Percentiles rank a stretch among this genome's conserved stretches.
These are phyloP conservation scores for Kwoniella dendrophila DNA, from an alignment of 768 basidiomycete genomes.

Conservation along the genomic window DNA sequence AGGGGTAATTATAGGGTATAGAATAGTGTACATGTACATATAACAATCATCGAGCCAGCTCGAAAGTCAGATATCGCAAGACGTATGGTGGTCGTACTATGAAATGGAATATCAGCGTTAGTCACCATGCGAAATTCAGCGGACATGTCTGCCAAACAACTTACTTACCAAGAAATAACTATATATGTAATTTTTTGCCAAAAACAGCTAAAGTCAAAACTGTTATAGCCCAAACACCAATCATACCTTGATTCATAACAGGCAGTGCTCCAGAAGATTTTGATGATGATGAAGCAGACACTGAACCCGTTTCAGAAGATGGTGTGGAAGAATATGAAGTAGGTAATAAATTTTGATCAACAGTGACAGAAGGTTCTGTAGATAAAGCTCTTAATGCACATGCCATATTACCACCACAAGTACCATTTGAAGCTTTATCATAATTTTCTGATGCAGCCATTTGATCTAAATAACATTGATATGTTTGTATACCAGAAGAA, in stretches of 20 bases:
- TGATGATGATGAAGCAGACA: background rate
- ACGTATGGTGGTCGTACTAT: no score
- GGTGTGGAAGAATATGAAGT: background rate
- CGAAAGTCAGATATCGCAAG: no score
- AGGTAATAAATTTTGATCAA: slow-evolving; percentile 4
- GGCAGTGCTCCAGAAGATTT: background rate
- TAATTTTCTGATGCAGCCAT: background rate
- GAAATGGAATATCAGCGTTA: no score
- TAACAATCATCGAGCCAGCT: no score
- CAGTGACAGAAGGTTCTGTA: background rate
- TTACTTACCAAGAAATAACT: no score
- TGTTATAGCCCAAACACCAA: background rate
- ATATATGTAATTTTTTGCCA: background rate
- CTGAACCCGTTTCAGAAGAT: no score
- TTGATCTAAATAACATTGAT: slow-evolving; percentile 3
- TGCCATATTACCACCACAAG: slow-evolving; percentile 2
- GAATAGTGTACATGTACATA: no score
- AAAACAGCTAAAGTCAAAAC: slow-evolving; percentile 1
- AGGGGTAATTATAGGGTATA: no score
- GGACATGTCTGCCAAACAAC: no score
- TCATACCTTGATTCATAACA: background rate
- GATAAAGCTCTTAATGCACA: slow-evolving; percentile 9
- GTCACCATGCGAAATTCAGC: no score
- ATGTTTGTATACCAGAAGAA: background rate
- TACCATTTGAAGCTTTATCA: slow-evolving; percentile 2